These are phyloP conservation scores for Colletotrichum somersetense DNA, from an alignment of 2,329 filamentous ascomycete species.

Conservation along the genomic window DNA sequence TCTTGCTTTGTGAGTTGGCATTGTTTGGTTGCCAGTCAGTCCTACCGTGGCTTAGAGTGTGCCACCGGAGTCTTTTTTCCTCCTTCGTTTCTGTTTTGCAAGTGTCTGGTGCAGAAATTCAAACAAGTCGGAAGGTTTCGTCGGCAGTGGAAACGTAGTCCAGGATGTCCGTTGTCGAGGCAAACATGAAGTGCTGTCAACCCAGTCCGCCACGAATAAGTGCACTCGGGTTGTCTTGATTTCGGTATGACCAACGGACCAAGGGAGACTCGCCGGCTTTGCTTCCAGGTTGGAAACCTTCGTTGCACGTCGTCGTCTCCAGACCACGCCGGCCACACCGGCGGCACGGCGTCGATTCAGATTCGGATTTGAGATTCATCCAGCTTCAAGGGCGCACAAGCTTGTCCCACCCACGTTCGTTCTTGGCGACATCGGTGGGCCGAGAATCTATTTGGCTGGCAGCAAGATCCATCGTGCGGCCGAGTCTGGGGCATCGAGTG, in stretches of 20 bases:
- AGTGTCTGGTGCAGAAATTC: slow-evolving; percentile 29
- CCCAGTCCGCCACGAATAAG: background rate
- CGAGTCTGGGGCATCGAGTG: slow-evolving; percentile 7
- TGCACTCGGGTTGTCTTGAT: background rate
- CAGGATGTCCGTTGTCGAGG: slow-evolving; percentile 26
- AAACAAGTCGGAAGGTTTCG: background rate
- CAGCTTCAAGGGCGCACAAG: background rate
- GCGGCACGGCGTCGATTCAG: slow-evolving; percentile 25
- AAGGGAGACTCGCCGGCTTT: slow-evolving; percentile 10
- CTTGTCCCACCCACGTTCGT: slow-evolving; percentile 2
- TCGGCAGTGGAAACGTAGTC: slow-evolving; percentile 2
- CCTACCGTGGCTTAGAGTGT: slow-evolving; percentile 1
- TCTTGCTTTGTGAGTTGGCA: slow-evolving; percentile 8
- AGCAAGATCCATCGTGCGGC: slow-evolving; percentile 17
- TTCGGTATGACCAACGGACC: slow-evolving; percentile 13
- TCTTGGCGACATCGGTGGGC: slow-evolving; percentile 4
- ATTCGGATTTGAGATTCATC: background rate
- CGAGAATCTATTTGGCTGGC: background rate
- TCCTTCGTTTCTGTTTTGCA: slow-evolving; percentile 26
- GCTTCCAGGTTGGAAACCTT: background rate
- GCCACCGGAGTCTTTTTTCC: slow-evolving; percentile 4
- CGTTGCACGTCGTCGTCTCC: slow-evolving; percentile 30
- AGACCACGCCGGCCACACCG: slow-evolving; percentile 31
- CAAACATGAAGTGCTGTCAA: slow-evolving; percentile 18
- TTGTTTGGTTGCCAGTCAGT: background rate